Evolutionary conservation across 345 rosid genomes (phyloP).

Genomic region (Arabidopsis arenosa): DNA sequence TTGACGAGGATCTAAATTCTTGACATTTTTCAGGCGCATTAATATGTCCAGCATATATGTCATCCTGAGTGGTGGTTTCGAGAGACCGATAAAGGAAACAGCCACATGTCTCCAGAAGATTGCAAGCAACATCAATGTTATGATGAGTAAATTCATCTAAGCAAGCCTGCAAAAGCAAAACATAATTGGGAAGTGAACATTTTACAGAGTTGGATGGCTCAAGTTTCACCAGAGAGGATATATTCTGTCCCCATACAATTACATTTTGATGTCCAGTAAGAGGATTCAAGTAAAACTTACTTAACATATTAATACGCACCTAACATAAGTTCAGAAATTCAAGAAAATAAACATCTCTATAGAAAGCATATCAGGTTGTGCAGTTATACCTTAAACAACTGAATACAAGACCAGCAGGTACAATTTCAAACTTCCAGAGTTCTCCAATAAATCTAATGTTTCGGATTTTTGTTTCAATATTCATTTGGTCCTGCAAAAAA

Average conservation of each 20-base stretch:
- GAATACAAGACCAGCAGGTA: conserved; percentile 81
- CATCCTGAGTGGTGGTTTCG: conserved; percentile 75
- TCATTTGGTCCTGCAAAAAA: conserved; percentile 96
- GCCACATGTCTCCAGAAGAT: conserved; percentile 99
- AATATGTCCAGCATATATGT: conserved; percentile 97
- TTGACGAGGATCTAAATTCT: conserved; percentile 97
- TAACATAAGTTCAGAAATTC: conserved; percentile 22
- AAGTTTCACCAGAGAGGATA: background rate
- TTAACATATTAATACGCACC: background rate
- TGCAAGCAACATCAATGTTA: conserved; percentile 98
- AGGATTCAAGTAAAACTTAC: conserved; percentile 15
- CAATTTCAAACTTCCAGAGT: conserved; percentile 93
- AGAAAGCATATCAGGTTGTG: conserved; percentile 26
- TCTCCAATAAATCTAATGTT: conserved; percentile 98
- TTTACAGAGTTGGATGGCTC: conserved; percentile 23
- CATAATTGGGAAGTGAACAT: conserved; percentile 26
- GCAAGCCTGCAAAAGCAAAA: conserved; percentile 68
- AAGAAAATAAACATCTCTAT: conserved; percentile 23
- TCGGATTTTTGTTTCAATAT: conserved; percentile 94
- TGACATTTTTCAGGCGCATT: conserved; percentile 99
- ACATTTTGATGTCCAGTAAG: conserved; percentile 12
- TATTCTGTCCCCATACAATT: conserved; percentile 14
- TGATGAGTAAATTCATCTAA: conserved; percentile 98
- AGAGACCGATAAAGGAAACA: conserved; percentile 45
- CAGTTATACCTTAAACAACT: conserved; percentile 86